A percentile compares a stretch with the other conserved stretches of the same genome.
Evolutionary conservation across 345 rosid species (phyloP).

Genomic region (Garcia nutans): DNA sequence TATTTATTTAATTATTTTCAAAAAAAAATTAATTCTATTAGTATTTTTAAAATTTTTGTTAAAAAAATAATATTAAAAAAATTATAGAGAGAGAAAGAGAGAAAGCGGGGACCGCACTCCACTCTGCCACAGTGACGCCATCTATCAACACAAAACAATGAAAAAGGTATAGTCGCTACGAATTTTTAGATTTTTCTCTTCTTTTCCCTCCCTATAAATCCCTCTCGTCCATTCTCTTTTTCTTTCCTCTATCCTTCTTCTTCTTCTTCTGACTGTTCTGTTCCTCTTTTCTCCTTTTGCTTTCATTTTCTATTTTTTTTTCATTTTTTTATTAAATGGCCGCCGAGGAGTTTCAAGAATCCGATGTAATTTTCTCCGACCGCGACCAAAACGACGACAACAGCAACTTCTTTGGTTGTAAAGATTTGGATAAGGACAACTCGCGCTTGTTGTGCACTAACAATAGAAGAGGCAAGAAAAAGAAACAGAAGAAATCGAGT

Average conservation of each 20-base stretch:
- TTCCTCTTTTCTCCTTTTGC: not conserved
- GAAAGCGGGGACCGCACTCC: conserved; percentile 57
- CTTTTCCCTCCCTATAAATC: conserved; percentile 14
- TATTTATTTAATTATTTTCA: too few relatives aligned
- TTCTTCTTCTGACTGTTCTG: not conserved
- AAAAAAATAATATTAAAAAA: not conserved
- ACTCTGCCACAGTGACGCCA: conserved; percentile 41
- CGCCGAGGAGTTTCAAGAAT: conserved; percentile 57
- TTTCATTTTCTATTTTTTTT: not conserved
- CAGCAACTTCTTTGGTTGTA: not conserved
- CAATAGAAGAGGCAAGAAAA: conserved; percentile 20
- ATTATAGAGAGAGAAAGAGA: conserved; percentile 7
- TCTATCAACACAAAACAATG: conserved; percentile 28
- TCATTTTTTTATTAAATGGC: conserved; percentile 27
- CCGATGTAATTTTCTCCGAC: conserved; percentile 49
- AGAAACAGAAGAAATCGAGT: conserved; percentile 28
- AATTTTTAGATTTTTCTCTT: conserved; percentile 27
- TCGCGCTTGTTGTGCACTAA: not conserved
- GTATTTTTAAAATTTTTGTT: too few relatives aligned
- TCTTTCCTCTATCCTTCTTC: not conserved
- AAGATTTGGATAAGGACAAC: not conserved
- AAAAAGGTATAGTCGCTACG: conserved; percentile 34
- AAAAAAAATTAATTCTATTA: too few relatives aligned
- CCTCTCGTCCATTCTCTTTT: not conserved
- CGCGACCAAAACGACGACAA: not conserved